A percentile compares a stretch with the other conserved stretches of the same genome.
phyloP scores from a whole-genome alignment of 495 filamentous ascomycete genomes.

The Barbatosphaeria neglecta region DNA sequence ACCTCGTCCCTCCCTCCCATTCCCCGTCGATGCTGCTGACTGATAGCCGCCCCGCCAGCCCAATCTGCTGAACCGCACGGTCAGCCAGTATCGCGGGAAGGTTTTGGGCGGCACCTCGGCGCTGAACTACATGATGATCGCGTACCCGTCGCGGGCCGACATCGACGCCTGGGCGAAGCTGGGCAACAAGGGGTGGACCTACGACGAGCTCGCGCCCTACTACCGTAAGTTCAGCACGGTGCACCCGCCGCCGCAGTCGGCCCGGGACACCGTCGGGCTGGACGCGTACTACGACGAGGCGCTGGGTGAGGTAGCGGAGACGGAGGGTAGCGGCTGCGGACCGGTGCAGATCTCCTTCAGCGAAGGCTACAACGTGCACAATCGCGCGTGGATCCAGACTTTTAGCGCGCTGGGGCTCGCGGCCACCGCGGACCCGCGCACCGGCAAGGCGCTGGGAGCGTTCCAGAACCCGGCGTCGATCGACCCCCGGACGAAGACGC shows the following conservation, averaged over 20 bases:
- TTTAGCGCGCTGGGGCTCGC: conserved; percentile 20
- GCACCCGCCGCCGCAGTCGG: conserved; percentile 12
- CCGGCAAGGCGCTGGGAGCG: conserved; percentile 28
- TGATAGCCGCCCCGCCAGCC: conserved; percentile 10
- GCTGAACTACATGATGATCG: conserved; percentile 42
- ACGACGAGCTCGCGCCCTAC: conserved; percentile 36
- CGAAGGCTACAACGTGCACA: conserved; percentile 19
- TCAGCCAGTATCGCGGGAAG: conserved; percentile 37
- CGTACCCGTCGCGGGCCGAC: conserved; percentile 28
- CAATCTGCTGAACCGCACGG: conserved; percentile 17
- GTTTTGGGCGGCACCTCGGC: conserved; percentile 45
- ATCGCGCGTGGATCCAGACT: conserved; percentile 25
- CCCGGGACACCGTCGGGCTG: conserved; percentile 17
- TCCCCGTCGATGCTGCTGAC: neutral
- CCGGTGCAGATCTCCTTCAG: conserved; percentile 30
- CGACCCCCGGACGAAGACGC: conserved; percentile 24
- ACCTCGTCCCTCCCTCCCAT: neutral
- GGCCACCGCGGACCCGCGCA: conserved; percentile 23
- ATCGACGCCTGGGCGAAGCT: conserved; percentile 44
- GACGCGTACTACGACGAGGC: conserved; percentile 19
- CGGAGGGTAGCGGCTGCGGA: too few relatives aligned
- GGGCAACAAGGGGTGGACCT: conserved; percentile 44
- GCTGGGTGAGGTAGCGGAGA: too few relatives aligned
- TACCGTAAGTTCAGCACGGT: conserved; percentile 29
- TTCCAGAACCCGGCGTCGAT: conserved; percentile 34